A percentile compares a stretch with the other conserved stretches of the same genome.
Evolutionary conservation across 176 grass and related monocot genomes (phyloP).

Genomic region (Luzula sylvatica): DNA sequence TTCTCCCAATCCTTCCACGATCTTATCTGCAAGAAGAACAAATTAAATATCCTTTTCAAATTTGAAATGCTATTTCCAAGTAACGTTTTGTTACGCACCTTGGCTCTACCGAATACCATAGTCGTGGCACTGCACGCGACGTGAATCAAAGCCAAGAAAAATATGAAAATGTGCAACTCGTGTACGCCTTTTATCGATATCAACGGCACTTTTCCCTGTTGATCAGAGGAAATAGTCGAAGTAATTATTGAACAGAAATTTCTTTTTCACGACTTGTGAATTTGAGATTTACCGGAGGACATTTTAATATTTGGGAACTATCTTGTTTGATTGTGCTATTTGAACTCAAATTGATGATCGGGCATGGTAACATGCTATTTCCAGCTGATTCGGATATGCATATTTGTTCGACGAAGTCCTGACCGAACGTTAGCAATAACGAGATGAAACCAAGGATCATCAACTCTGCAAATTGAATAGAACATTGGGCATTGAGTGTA

Average conservation of each 20-base stretch:
- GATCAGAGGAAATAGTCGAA: not conserved
- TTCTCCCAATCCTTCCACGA: conserved; percentile 91
- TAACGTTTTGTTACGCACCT: conserved; percentile 38
- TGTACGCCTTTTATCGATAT: conserved; percentile 57
- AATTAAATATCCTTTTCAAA: not conserved
- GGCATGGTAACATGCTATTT: conserved; percentile 74
- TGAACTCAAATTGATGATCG: not conserved
- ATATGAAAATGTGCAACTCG: conserved; percentile 80
- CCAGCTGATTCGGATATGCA: conserved; percentile 63
- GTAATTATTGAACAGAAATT: not conserved
- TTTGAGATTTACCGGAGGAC: conserved; percentile 29
- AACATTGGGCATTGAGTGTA: not conserved
- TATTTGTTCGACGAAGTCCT: conserved; percentile 46
- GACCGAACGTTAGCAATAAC: conserved; percentile 55
- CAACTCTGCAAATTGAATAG: conserved; percentile 49
- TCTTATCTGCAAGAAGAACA: conserved; percentile 41
- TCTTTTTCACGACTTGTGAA: not conserved
- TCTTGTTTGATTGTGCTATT: conserved; percentile 25
- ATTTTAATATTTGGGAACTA: conserved; percentile 12
- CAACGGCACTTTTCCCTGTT: conserved; percentile 66
- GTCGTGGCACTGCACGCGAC: conserved; percentile 53
- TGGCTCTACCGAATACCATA: conserved; percentile 71
- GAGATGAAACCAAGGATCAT: conserved; percentile 98
- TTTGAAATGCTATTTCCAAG: not conserved
- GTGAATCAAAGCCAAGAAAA: conserved; percentile 86